These are phyloP conservation scores for Lophiostoma macrostomum DNA, from an alignment of 495 filamentous ascomycete species.

Conservation along the genomic window DNA sequence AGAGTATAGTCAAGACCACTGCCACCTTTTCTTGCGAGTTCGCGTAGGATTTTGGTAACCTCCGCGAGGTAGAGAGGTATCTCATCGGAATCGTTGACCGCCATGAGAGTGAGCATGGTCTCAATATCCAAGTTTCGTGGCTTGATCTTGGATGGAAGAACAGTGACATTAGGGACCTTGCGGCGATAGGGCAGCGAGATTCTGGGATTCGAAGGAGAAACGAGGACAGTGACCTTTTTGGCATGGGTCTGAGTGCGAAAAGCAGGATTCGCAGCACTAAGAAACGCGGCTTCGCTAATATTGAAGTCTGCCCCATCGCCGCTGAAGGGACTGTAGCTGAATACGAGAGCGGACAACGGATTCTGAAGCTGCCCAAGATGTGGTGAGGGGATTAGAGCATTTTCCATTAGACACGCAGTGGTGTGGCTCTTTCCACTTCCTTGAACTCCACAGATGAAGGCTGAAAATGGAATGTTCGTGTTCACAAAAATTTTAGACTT, in stretches of 20 bases:
- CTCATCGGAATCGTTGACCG: constrained; percentile 3
- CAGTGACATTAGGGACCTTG: constrained; percentile 46
- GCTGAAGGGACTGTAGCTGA: constrained; percentile 16
- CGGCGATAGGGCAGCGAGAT: constrained; percentile 33
- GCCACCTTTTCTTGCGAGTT: constrained; percentile 2
- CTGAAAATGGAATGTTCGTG: constrained; percentile 61
- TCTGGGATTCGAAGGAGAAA: constrained; percentile 12
- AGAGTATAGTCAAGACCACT: constrained; percentile 38
- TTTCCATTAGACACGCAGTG: constrained; percentile 61
- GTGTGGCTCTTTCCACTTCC: constrained; percentile 77
- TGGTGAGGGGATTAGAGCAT: constrained; percentile 69
- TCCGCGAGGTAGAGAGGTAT: constrained; percentile 17
- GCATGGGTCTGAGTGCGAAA: constrained; percentile 4
- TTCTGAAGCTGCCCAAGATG: constrained; percentile 45
- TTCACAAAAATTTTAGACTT: constrained; percentile 55
- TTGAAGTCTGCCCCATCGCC: constrained; percentile 13
- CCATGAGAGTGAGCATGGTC: constrained; percentile 22
- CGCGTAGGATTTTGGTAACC: constrained; percentile 13
- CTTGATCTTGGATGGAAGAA: constrained; percentile 15
- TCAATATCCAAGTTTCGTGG: constrained; percentile 11
- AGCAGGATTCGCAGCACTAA: not conserved
- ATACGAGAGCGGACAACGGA: constrained; percentile 21
- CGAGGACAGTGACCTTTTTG: constrained; percentile 12
- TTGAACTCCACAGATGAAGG: constrained; percentile 75
- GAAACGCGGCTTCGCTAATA: constrained; percentile 24